phyloP scores from a whole-genome alignment of 129 eudicot genomes.

The Dittrichia graveolens region DNA sequence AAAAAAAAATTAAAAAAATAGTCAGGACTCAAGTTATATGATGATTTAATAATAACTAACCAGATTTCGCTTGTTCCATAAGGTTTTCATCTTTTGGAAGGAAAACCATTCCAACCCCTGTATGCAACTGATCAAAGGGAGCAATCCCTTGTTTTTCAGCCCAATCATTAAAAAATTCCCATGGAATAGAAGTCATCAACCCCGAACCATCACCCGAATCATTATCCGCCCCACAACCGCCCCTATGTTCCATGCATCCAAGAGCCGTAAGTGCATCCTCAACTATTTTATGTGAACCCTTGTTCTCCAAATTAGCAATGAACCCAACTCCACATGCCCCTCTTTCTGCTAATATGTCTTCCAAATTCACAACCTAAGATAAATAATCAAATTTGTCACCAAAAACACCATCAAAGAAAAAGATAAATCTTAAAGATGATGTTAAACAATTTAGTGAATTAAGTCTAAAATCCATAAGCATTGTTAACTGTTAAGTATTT shows the following conservation, averaged over 20 bases:
- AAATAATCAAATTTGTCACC: slow-evolving; percentile 7
- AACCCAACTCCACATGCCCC: slow-evolving; percentile 99
- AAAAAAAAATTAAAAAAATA: background rate
- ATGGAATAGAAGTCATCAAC: slow-evolving; percentile 91
- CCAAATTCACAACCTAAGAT: slow-evolving; percentile 83
- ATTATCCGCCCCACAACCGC: slow-evolving; percentile 98
- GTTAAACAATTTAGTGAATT: background rate
- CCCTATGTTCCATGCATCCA: slow-evolving; percentile 99
- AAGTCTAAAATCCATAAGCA: background rate
- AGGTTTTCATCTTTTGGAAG: slow-evolving; percentile 70
- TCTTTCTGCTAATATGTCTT: slow-evolving; percentile 85
- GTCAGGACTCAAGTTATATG: background rate
- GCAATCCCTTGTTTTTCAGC: slow-evolving; percentile 77
- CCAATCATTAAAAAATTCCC: slow-evolving; percentile 89
- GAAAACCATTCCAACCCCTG: slow-evolving; percentile 98
- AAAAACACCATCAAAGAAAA: background rate
- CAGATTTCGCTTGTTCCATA: slow-evolving; percentile 76
- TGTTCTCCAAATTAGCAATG: slow-evolving; percentile 94
- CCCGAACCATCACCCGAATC: slow-evolving; percentile 99
- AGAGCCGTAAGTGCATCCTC: slow-evolving; percentile 98
- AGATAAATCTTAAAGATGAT: background rate
- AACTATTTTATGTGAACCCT: slow-evolving; percentile 78
- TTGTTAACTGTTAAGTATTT: background rate
- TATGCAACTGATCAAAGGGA: slow-evolving; percentile 74
- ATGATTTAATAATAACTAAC: slow-evolving; percentile 36